phyloP scores from a whole-genome alignment of 495 filamentous ascomycete species.

The Venustampulla echinocandica region DNA sequence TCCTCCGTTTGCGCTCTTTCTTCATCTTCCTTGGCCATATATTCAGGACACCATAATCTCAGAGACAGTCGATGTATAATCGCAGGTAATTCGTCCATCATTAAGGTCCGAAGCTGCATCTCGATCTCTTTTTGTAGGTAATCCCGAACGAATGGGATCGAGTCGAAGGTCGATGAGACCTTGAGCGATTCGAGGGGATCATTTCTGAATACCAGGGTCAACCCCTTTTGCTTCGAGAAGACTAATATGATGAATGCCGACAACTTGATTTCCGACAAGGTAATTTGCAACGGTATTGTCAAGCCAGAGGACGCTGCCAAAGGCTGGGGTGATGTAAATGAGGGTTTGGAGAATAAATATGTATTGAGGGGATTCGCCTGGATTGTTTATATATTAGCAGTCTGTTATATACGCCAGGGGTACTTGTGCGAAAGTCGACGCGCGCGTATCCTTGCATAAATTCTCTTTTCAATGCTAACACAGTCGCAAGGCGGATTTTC shows the following conservation, averaged over 20 bases:
- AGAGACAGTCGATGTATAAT: conserved; percentile 92
- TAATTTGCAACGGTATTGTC: conserved; percentile 94
- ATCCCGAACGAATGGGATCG: conserved; percentile 94
- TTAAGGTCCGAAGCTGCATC: conserved; percentile 78
- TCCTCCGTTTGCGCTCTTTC: conserved; percentile 23
- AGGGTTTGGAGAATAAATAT: conserved; percentile 81
- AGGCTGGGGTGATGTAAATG: conserved; percentile 85
- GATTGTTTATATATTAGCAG: conserved; percentile 39
- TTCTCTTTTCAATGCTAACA: background rate
- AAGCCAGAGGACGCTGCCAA: conserved; percentile 88
- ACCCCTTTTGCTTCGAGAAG: conserved; percentile 92
- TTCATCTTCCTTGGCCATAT: conserved; percentile 54
- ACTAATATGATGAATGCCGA: conserved; percentile 96
- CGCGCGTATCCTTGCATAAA: conserved; percentile 10
- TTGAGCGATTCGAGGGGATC: conserved; percentile 96
- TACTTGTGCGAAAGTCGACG: background rate
- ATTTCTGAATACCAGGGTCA: conserved; percentile 95
- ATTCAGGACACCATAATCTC: conserved; percentile 82
- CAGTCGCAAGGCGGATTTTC: background rate
- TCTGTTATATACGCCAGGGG: conserved; percentile 21
- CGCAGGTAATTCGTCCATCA: conserved; percentile 95
- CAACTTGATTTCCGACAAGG: conserved; percentile 90
- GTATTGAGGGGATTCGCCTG: conserved; percentile 94
- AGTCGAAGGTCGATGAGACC: conserved; percentile 97
- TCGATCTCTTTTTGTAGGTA: conserved; percentile 97